Evolutionary conservation across 129 eudicot species (phyloP).

Genomic region (Ambrosia trifida): DNA sequence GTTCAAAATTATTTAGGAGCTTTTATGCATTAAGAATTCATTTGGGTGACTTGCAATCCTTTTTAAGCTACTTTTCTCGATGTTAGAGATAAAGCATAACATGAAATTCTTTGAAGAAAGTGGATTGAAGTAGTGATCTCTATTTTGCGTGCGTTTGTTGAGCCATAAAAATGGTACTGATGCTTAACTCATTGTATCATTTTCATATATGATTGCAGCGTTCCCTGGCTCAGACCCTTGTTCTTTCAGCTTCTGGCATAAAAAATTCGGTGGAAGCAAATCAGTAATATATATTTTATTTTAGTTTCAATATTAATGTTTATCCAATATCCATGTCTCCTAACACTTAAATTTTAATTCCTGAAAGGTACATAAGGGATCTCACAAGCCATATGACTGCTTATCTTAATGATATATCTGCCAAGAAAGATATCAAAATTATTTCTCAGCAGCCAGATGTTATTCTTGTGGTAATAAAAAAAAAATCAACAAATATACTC

Average conservation of each 20-base stretch:
- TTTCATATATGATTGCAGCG: conserved; percentile 58
- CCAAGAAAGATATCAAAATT: conserved; percentile 67
- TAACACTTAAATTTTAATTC: conserved; percentile 17
- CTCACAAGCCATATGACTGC: conserved; percentile 70
- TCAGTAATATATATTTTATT: conserved; percentile 49
- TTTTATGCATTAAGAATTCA: neutral
- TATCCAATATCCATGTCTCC: conserved; percentile 10
- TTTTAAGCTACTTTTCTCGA: neutral
- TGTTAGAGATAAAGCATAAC: neutral
- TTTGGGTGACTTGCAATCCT: neutral
- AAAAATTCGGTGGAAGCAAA: conserved; percentile 54
- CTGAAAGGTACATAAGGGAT: conserved; percentile 63
- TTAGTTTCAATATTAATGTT: conserved; percentile 1
- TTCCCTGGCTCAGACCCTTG: conserved; percentile 85
- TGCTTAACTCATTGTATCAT: conserved; percentile 10
- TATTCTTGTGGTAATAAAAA: conserved; percentile 63
- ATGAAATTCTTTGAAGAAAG: neutral
- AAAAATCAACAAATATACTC: neutral
- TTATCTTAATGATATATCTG: conserved; percentile 68
- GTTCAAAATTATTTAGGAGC: neutral
- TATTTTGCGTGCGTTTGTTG: conserved; percentile 1
- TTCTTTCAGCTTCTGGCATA: conserved; percentile 83
- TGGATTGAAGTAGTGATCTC: neutral
- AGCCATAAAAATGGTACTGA: conserved; percentile 14
- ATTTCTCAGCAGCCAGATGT: conserved; percentile 78